Evolutionary conservation across 208 protist species (phyloP), one percentile per base, ranked within the genome.

Genomic region (Trypanosoma boissoni): DNA sequence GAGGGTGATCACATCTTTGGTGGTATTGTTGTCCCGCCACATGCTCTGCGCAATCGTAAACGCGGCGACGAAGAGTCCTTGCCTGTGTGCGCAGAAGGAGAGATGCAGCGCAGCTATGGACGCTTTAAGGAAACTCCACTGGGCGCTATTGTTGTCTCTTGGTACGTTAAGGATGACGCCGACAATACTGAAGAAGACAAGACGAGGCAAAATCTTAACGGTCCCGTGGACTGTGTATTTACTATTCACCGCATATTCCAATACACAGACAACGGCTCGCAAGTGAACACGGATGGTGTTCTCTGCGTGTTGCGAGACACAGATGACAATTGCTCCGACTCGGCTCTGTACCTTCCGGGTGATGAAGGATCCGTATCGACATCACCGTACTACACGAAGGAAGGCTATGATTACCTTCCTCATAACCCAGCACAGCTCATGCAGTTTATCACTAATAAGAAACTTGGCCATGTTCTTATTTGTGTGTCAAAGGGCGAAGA

Each of bases 301-400:
- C 66, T 92, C 10, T 95, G 88, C 41, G 82, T 95, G 27, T 58
- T 95, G 36, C 88, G 88, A 51, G 88, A 95, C 72, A 89, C 78
- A 7, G 84, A 92, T 45, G 88, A 95, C 66, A 91, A 92, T 71
- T 92, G 84, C 76, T 92, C 84, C 28, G 84, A 91, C 56, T 95
- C 88, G 0, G 72, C 83, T 3, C 67, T 92, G 3, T 92, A 88
- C 69, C 58, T 57, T 9, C 66, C 74, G 26, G 43, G 39, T 41
- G 45, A 41, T 18, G 46, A 45, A 23, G 76, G 76, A 10, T 53
- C 64, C 10, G 41, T 78, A 21, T 91, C 84, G 9, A 71, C 87
- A 23, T 91, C 84, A 18, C 80, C 84, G 2, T 92, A 86, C 70
- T 88, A 89, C 59, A 46, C 60, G 2, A 91, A 88, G 55, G 78